Evolutionary conservation across 371 early-diverging fungal genomes (phyloP).

Genomic region (Haplosporangium sp.): DNA sequence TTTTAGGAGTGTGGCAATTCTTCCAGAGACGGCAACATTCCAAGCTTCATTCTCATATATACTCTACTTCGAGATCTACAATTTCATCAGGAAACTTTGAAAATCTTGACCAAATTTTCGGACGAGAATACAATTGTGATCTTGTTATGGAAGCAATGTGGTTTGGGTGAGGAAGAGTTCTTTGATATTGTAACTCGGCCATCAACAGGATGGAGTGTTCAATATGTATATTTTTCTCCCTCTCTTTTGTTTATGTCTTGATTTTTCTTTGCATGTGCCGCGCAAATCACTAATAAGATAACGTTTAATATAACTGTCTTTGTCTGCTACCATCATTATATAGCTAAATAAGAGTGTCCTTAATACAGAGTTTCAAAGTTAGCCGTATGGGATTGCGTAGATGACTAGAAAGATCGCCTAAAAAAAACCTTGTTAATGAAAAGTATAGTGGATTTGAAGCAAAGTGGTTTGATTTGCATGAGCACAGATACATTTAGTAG

Average conservation of each 20-base stretch:
- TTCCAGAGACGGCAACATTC: constrained; percentile 22
- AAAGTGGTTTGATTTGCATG: no score
- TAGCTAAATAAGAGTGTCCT: constrained; percentile 31
- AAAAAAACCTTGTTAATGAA: no score
- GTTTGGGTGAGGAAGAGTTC: constrained; percentile 58
- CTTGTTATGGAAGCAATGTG: constrained; percentile 57
- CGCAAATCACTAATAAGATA: no score
- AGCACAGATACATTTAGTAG: no score
- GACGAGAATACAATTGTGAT: constrained; percentile 40
- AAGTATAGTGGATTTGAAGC: no score
- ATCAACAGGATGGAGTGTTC: constrained; percentile 26
- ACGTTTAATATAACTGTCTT: no score
- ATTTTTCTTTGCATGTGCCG: not conserved
- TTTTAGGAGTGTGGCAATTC: constrained; percentile 27
- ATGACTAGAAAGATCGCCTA: constrained; percentile 13
- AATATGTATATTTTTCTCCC: constrained; percentile 18
- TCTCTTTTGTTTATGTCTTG: not conserved
- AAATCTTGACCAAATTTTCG: constrained; percentile 51
- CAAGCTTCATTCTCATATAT: constrained; percentile 53
- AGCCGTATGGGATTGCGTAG: constrained; percentile 31
- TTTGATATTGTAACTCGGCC: constrained; percentile 32
- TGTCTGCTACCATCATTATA: no score
- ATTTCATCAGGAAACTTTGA: constrained; percentile 46
- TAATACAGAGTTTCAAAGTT: constrained; percentile 29
- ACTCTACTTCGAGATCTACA: constrained; percentile 57